Base-by-base conservation (phyloP, 192 early-diverging fungal genomes). In the Geranomyces michiganensis region DNA sequence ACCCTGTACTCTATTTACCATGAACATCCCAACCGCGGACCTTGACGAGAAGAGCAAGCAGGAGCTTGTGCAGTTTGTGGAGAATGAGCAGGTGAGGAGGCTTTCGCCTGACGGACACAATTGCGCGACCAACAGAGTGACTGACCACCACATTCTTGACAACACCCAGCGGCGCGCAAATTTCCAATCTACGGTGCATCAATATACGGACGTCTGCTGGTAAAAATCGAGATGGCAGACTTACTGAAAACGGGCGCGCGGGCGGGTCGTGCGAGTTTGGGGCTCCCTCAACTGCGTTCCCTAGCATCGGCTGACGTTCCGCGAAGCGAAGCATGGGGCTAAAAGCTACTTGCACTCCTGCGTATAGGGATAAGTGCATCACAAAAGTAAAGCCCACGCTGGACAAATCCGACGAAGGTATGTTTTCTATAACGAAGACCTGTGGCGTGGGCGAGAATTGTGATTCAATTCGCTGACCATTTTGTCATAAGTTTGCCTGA, bases 401-500 rank as follows among this genome's bases (percentile, higher is more conserved):
- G 27, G 74, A 76, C 51, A 76, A 76, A 33, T 65, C 68, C 17
- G 74, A 76, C 33, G 74, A 76, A 66, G 68, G 74, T 76, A 43
- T 21, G 49, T 26, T 41, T 3, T 41, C 36, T 41, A 41, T 41
- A 41, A 3, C 36, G 36, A 3, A 3, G 36, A 41, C 10, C 3
- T 41, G 36, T 56, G 24, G 10, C 4, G 17, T 19, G 61, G 21
- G 32, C 32, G 19, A 33, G 5, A 3, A 10, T 41, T 41, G 36
- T 7, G 5, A 3, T 41, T 41, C 36, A 3, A 7, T 41, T 10
- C 3, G 10, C 24, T 53, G 51, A 24, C 24, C 4, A 9, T 53
- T 53, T 7, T 32, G 5, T n/a, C 47, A 7, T 30, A 29, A 76
- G 74, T 65, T 12, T 91, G 90, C 68, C 74, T 91, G 58, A 77